Evolutionary conservation across 2,329 filamentous ascomycete genomes (phyloP).

Genomic region (Fusarium illudens): DNA sequence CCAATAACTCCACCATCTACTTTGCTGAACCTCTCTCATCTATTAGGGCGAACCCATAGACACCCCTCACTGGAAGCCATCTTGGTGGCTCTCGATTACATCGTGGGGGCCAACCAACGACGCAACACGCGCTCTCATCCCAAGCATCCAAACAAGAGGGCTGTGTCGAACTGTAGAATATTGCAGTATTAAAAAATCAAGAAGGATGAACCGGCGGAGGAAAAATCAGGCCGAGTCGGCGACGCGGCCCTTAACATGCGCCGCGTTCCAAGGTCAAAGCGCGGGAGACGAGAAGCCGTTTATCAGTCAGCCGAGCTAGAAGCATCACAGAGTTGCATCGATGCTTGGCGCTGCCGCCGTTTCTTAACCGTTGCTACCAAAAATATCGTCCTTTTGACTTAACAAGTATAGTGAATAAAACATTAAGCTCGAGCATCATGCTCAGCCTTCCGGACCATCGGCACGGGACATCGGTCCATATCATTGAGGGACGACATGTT

Average conservation of each 20-base stretch:
- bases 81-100: too few species aligned
- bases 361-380: background rate
- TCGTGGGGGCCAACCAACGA: too few species aligned
- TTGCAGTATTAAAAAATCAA: background rate
- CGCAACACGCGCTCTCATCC: too few species aligned
- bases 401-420: background rate
- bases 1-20: too few species aligned
- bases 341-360: background rate
- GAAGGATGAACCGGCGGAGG: background rate
- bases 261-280: background rate
- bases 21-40: too few species aligned
- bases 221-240: background rate
- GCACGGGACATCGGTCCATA: background rate
- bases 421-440: background rate
- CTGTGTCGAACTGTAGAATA: too few species aligned
- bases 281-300: background rate
- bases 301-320: background rate
- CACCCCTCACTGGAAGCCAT: too few species aligned
- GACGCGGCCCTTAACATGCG: background rate
- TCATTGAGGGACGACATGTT: background rate
- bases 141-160: too few species aligned
- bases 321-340: background rate
- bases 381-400: background rate
- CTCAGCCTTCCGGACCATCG: background rate
- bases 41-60: too few species aligned